Evolutionary conservation across 169 alveolate species (phyloP).

Genomic region (Theileria parva): DNA sequence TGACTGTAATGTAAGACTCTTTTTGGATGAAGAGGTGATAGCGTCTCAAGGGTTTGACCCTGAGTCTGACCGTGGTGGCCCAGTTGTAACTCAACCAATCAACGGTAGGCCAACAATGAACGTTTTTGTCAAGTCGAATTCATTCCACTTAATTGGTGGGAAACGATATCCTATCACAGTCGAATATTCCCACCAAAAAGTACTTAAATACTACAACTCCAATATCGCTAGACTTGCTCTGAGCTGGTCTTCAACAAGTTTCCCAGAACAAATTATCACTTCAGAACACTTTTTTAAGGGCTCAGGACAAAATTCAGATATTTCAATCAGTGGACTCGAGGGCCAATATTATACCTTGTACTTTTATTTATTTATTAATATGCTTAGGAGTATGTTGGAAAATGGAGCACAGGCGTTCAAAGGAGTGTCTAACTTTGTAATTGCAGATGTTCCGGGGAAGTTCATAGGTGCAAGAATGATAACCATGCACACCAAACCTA

Average conservation of each 20-base stretch:
- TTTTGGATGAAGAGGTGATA: slow-evolving; percentile 82
- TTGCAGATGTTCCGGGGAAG: slow-evolving; percentile 83
- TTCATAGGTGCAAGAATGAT: slow-evolving; percentile 53
- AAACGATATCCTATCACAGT: slow-evolving; percentile 78
- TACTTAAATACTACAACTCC: slow-evolving; percentile 75
- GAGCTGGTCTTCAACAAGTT: slow-evolving; percentile 78
- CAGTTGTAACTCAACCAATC: slow-evolving; percentile 69
- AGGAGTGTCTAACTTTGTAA: slow-evolving; percentile 68
- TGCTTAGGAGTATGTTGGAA: slow-evolving; percentile 69
- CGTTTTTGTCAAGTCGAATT: slow-evolving; percentile 71
- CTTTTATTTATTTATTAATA: too few relatives aligned
- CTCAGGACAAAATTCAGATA: slow-evolving; percentile 70
- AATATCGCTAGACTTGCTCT: slow-evolving; percentile 61
- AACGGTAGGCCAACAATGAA: slow-evolving; percentile 73
- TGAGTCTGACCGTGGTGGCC: slow-evolving; percentile 61
- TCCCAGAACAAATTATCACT: slow-evolving; percentile 79
- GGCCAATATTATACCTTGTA: slow-evolving; percentile 80
- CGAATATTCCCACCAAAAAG: slow-evolving; percentile 81
- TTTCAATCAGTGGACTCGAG: slow-evolving; percentile 79
- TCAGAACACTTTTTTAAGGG: slow-evolving; percentile 79
- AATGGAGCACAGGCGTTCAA: slow-evolving; percentile 85
- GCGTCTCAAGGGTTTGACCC: slow-evolving; percentile 82
- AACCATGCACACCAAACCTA: slow-evolving; percentile 37
- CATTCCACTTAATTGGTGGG: slow-evolving; percentile 75
- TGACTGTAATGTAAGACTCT: slow-evolving; percentile 80